Conservation (phyloP, 2,329 filamentous ascomycete genomes). For the Apiospora phragmitis region DNA sequence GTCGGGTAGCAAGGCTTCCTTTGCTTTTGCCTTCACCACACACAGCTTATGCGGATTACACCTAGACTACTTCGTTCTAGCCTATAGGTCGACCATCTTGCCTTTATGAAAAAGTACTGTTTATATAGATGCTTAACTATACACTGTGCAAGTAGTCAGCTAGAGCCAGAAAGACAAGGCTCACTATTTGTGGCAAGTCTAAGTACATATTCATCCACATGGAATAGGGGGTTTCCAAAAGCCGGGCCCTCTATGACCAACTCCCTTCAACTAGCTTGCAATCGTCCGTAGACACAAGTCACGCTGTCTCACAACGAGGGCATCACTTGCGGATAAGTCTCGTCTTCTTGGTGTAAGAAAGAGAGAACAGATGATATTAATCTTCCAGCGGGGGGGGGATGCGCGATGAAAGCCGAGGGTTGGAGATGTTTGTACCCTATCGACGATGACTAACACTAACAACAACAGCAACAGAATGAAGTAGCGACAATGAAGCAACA, state of each 20-base stretch:
- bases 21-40: not conserved
- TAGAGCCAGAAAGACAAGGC: not conserved
- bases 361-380: not conserved
- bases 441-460: conserved; percentile 1
- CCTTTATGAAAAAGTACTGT: not conserved
- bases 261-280: too few relatives aligned
- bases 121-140: not conserved
- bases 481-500: not conserved
- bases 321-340: not conserved
- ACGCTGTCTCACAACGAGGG: not conserved
- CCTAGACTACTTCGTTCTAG: not conserved
- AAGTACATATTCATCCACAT: not conserved
- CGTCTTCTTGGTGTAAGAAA: not conserved
- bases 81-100: too few relatives aligned
- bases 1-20: not conserved
- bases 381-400: not conserved
- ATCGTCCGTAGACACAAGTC: not conserved
- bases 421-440: not conserved
- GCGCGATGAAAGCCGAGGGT: not conserved
- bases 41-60: not conserved
- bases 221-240: not conserved
- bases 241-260: too few relatives aligned
- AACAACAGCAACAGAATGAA: conserved; percentile 1
- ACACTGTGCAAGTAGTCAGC: not conserved
- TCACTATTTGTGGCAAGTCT: not conserved